Conservation (phyloP, 805 yeast species). For the Candida glaebosa region DNA sequence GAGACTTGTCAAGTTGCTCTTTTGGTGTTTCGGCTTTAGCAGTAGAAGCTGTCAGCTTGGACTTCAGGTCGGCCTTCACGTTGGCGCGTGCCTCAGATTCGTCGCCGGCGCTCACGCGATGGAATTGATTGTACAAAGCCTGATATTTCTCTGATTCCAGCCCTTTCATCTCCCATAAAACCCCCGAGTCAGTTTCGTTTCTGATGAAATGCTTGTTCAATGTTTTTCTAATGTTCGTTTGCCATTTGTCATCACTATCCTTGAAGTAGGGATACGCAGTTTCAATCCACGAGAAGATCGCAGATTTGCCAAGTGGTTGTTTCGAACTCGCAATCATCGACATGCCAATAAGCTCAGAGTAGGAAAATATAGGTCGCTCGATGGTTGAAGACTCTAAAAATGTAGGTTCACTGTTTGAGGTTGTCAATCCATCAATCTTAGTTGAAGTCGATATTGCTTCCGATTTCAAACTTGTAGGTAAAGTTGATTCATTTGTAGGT, state of each 20-base stretch:
- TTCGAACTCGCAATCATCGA: not conserved
- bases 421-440: too few species aligned
- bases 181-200: not conserved
- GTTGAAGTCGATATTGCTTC: too few species aligned
- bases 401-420: not conserved
- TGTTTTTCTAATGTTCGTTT: not conserved
- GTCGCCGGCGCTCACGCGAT: not conserved
- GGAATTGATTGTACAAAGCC: not conserved
- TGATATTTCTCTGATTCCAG: not conserved
- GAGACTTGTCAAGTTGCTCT: not conserved
- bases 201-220: slow-evolving; percentile 1
- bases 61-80: not conserved
- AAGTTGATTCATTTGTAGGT: too few species aligned
- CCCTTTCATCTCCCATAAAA: not conserved
- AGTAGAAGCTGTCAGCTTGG: not conserved
- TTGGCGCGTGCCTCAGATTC: too few species aligned
- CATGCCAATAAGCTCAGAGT: not conserved
- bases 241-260: not conserved
- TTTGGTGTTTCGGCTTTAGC: not conserved
- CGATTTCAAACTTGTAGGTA: too few species aligned
- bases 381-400: not conserved
- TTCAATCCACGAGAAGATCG: not conserved
- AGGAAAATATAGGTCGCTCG: slow-evolving; percentile 2
- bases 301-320: not conserved
- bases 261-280: not conserved